These are phyloP conservation scores for Russula compacta DNA, from an alignment of 768 basidiomycete species.

Conservation along the genomic window DNA sequence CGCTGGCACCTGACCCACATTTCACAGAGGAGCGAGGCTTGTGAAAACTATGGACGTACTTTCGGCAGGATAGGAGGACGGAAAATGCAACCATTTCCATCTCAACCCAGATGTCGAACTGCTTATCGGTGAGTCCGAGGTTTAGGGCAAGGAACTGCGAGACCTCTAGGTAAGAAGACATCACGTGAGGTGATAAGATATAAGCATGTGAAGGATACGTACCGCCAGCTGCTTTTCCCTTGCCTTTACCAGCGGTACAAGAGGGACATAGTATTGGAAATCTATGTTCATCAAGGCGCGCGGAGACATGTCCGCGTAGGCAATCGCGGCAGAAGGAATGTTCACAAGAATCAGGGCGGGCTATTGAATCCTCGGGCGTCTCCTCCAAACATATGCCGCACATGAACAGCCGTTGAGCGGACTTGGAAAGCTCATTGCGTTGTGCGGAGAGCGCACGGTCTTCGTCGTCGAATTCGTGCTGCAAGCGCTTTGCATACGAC, in stretches of 20 bases:
- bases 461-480: conserved; percentile 35
- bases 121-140: conserved; percentile 37
- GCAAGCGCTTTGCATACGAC: conserved; percentile 27
- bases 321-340: conserved; percentile 51
- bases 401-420: conserved; percentile 32
- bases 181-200: background rate
- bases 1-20: conserved; percentile 17
- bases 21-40: background rate
- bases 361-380: conserved; percentile 34
- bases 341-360: conserved; percentile 37
- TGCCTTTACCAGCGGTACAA: conserved; percentile 32
- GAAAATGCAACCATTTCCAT: conserved; percentile 40
- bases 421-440: conserved; percentile 24
- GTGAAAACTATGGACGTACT: conserved; percentile 25
- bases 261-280: conserved; percentile 57
- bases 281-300: conserved; percentile 42
- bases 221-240: conserved; percentile 26
- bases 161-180: conserved; percentile 23
- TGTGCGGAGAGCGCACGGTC: conserved; percentile 32
- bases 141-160: conserved; percentile 35
- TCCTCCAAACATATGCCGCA: conserved; percentile 53
- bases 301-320: conserved; percentile 33
- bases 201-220: conserved; percentile 7
- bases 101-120: conserved; percentile 36
- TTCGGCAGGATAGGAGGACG: conserved; percentile 40